Evolutionary conservation across 371 early-diverging fungal genomes (phyloP).

Genomic region (Mortierella sp.): DNA sequence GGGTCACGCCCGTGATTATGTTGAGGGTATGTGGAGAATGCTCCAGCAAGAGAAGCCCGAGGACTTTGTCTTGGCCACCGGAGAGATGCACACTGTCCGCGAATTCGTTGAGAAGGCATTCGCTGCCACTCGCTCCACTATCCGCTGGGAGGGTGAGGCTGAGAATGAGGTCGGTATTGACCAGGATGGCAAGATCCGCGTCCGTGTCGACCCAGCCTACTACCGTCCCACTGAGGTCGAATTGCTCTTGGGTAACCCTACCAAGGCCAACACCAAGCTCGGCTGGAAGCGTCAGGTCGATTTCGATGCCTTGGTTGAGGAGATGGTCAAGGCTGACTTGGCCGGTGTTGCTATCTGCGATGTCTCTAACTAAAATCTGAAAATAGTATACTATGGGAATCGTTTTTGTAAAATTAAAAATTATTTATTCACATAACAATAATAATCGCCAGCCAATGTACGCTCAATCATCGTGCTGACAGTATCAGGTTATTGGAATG

Average conservation of each 20-base stretch:
- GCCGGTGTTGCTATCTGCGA: constrained; percentile 60
- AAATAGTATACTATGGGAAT: not conserved
- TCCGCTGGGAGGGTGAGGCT: constrained; percentile 86
- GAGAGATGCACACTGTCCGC: constrained; percentile 88
- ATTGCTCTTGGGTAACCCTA: constrained; percentile 82
- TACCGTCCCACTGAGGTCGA: constrained; percentile 93
- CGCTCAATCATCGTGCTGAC: no score
- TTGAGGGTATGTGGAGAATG: constrained; percentile 94
- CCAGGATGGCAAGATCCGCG: constrained; percentile 76
- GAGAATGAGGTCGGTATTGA: constrained; percentile 82
- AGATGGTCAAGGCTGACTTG: constrained; percentile 82
- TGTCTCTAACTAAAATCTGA: constrained; percentile 39
- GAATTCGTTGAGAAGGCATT: constrained; percentile 89
- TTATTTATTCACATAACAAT: not conserved
- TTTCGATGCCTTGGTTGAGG: constrained; percentile 78
- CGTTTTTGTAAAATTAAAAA: not conserved
- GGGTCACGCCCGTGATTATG: constrained; percentile 91
- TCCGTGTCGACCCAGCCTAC: constrained; percentile 83
- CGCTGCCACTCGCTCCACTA: constrained; percentile 73
- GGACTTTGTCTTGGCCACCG: constrained; percentile 89
- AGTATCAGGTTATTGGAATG: not conserved
- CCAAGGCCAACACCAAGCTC: constrained; percentile 79
- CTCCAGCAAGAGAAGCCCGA: constrained; percentile 85
- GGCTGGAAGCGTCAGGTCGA: constrained; percentile 82
- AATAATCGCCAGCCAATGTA: no score